Evolutionary conservation across 2,329 filamentous ascomycete species (phyloP).

Genomic region (Scytalidium lignicola): DNA sequence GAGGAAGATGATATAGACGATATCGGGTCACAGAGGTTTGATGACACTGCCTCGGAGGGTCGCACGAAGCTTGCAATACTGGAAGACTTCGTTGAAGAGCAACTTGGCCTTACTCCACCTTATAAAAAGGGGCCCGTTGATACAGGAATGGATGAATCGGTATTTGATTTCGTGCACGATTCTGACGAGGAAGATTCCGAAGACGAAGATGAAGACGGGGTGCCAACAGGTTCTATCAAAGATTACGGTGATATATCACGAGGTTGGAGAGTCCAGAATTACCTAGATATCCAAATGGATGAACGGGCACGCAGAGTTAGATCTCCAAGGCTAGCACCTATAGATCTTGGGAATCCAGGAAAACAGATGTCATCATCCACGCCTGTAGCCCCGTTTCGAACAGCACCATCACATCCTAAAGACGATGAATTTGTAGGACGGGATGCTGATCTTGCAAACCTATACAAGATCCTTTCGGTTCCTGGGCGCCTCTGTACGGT

Average conservation of each 20-base stretch:
- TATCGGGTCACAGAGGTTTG: slow-evolving; percentile 2
- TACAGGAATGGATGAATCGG: slow-evolving; percentile 2
- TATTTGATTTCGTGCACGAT: slow-evolving; percentile 5
- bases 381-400: background rate
- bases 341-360: background rate
- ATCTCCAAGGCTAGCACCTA: background rate
- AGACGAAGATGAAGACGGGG: background rate
- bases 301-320: background rate
- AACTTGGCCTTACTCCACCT: slow-evolving; percentile 4
- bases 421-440: slow-evolving; percentile 13
- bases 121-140: background rate
- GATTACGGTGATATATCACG: background rate
- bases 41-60: slow-evolving; percentile 4
- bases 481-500: slow-evolving; percentile 13
- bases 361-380: background rate
- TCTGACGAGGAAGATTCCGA: slow-evolving; percentile 2
- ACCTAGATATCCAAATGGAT: background rate
- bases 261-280: slow-evolving; percentile 4
- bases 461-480: slow-evolving; percentile 10
- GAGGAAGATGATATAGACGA: slow-evolving; percentile 8
- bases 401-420: slow-evolving; percentile 1
- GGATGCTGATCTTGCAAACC: slow-evolving; percentile 11
- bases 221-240: background rate
- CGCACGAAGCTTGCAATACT: slow-evolving; percentile 4
- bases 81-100: slow-evolving; percentile 7